These are phyloP conservation scores for Abrus pulchellus DNA, from an alignment of 306 rosid genomes.

Conservation along the genomic window DNA sequence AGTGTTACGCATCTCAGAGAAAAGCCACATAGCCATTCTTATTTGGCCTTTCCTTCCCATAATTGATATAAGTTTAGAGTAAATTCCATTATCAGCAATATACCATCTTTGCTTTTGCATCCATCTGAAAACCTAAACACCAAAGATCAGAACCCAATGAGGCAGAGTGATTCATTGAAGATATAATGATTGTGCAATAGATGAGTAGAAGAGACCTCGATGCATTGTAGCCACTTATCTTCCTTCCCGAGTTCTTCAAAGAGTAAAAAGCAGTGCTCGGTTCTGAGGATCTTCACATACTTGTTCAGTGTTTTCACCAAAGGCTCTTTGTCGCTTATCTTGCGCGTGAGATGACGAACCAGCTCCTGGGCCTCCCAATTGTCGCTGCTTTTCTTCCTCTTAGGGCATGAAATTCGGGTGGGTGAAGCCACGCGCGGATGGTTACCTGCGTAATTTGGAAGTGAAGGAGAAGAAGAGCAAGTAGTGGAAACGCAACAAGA, in stretches of 20 bases:
- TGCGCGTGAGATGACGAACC: slow-evolving; percentile 65
- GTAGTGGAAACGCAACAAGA: not conserved
- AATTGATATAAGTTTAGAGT: slow-evolving; percentile 86
- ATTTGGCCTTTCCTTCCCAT: slow-evolving; percentile 96
- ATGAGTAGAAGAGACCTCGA: slow-evolving; percentile 67
- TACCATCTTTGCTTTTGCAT: slow-evolving; percentile 98
- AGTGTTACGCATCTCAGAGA: slow-evolving; percentile 92
- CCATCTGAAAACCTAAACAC: slow-evolving; percentile 94
- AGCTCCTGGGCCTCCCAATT: slow-evolving; percentile 70
- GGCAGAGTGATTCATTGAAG: slow-evolving; percentile 31
- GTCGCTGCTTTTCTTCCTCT: slow-evolving; percentile 52
- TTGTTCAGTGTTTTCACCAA: slow-evolving; percentile 74
- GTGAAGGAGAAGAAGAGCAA: slow-evolving; percentile 43
- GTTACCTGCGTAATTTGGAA: slow-evolving; percentile 29
- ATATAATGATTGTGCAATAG: too few species aligned
- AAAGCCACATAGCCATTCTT: slow-evolving; percentile 96
- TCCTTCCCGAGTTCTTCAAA: slow-evolving; percentile 81
- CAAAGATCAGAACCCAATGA: slow-evolving; percentile 45
- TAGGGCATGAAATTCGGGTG: slow-evolving; percentile 55
- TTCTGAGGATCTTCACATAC: slow-evolving; percentile 73
- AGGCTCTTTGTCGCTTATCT: slow-evolving; percentile 78
- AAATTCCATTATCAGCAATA: slow-evolving; percentile 88
- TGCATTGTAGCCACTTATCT: slow-evolving; percentile 90
- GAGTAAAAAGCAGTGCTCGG: slow-evolving; percentile 87
- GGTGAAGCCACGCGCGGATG: slow-evolving; percentile 30